phyloP scores from a whole-genome alignment of 2,329 filamentous ascomycete species.

The Botrytis paeoniae region DNA sequence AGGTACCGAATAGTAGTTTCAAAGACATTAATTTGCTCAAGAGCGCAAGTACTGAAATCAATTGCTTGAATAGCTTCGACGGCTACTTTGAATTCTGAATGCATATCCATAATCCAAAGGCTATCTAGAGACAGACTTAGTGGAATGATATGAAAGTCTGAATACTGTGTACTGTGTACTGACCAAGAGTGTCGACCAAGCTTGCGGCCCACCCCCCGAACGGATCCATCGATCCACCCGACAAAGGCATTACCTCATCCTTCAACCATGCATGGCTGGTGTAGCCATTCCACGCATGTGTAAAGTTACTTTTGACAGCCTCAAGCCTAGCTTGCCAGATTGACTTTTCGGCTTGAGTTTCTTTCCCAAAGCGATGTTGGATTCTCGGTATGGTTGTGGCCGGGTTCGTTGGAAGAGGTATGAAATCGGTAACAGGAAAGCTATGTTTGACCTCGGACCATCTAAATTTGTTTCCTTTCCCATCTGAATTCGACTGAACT shows the following conservation, averaged over 20 bases:
- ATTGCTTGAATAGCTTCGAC: constrained; percentile 66
- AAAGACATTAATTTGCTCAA: constrained; percentile 37
- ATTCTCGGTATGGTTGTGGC: constrained; percentile 25
- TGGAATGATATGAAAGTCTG: no score
- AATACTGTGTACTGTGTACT: background rate
- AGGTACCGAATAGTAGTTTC: constrained; percentile 42
- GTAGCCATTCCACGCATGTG: constrained; percentile 72
- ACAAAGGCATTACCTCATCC: constrained; percentile 77
- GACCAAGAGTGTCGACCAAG: constrained; percentile 59
- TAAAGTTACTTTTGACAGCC: constrained; percentile 29
- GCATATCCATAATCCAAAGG: constrained; percentile 79
- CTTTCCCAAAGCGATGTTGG: constrained; percentile 26
- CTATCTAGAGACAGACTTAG: constrained; percentile 59
- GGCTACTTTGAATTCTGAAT: constrained; percentile 64
- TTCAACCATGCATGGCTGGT: constrained; percentile 74
- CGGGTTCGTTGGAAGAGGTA: constrained; percentile 17
- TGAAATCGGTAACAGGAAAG: constrained; percentile 20
- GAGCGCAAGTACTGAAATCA: constrained; percentile 29
- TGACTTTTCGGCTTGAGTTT: constrained; percentile 19
- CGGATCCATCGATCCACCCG: constrained; percentile 64
- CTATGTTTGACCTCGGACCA: constrained; percentile 16
- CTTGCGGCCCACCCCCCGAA: constrained; percentile 92
- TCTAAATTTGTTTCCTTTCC: background rate
- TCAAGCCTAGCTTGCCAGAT: constrained; percentile 22
- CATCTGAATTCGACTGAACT: background rate